Base-by-base conservation (phyloP, 2,329 filamentous ascomycete genomes). In the Ophiostoma pallidulum region DNA sequence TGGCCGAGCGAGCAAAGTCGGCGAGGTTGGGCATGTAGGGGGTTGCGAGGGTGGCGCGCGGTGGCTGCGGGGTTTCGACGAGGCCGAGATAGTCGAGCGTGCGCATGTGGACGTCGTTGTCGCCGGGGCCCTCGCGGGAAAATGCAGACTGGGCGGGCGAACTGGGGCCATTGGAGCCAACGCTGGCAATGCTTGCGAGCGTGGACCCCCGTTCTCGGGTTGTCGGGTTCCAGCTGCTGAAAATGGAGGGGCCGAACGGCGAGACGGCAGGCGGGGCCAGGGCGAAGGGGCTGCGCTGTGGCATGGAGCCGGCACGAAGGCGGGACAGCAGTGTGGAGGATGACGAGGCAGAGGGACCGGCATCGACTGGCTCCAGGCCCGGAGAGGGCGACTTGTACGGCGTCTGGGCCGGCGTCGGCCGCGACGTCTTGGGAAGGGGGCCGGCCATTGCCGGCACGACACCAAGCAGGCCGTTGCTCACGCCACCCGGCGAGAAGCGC, bases 1-100 rank as follows among this genome's bases (percentile, higher is more conserved):
- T 97, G 38, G 83, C 75, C 57, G 86, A 85, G 61, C 79, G 85
- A 54, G 82, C 84, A 55, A 87, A 77, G 61, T 86, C 83, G 52
- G 82, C 81, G 51, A 91, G 71, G 59, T 85, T 85, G 38, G 84
- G 82, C 29, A 91, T 73, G 54, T 88, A 84, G 3, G 85, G 82
- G 8, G 86, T 82, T 36, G 81, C 81, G 53, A 94, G 70, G 53
- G 82, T 84, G 41, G 86, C 83, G 53, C 82, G 78, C 51, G 79
- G 72, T 45, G 86, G 84, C 61, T 94, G 88, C 18, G 92, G 91
- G 14, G 89, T 94, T 64, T 97, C 92, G 28, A 90, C 91, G 42
- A 98, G 76, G 41, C 92, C 92, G 51, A 98, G 78, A 61, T 98
- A 98, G 64, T 98, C 92, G 57, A 98, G 70, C 2, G 92, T 98